A percentile compares a stretch with the other conserved stretches of the same genome.
Conservation (phyloP, 306 rosid genomes). For the Betula pendula region DNA sequence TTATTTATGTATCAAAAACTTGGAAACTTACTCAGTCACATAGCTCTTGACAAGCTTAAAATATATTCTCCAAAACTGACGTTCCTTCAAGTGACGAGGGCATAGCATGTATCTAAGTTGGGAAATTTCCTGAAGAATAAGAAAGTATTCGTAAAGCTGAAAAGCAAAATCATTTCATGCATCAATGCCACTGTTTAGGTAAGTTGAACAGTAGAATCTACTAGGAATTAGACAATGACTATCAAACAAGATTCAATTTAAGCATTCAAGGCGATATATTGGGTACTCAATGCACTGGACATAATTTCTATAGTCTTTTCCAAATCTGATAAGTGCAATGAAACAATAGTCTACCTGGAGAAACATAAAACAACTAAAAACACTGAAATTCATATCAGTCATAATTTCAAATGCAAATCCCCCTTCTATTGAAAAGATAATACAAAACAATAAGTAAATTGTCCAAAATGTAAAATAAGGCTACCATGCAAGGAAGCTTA, state of each 20-base stretch:
- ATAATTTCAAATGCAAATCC: background rate
- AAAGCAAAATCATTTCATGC: conserved; percentile 10
- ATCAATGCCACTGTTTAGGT: conserved; percentile 1
- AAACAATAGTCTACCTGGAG: background rate
- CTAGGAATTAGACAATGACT: background rate
- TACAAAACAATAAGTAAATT: too few species aligned
- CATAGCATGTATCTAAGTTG: conserved; percentile 77
- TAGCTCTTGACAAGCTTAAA: conserved; percentile 72
- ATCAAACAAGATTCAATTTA: background rate
- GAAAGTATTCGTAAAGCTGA: background rate
- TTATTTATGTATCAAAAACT: conserved; percentile 10
- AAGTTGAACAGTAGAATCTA: background rate
- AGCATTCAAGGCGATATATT: background rate
- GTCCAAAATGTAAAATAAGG: background rate
- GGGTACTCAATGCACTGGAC: background rate
- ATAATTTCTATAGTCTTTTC: background rate
- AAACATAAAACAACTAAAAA: background rate
- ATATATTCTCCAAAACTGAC: conserved; percentile 81
- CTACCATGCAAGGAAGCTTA: background rate
- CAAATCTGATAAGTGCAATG: background rate
- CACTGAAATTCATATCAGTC: background rate
- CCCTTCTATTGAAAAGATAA: too few species aligned
- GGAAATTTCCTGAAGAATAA: conserved; percentile 69
- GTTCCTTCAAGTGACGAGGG: conserved; percentile 86
- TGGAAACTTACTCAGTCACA: conserved; percentile 66